Evolutionary conservation across 2,329 filamentous ascomycete genomes (phyloP).

Genomic region (Apiospora rasikravindrae): DNA sequence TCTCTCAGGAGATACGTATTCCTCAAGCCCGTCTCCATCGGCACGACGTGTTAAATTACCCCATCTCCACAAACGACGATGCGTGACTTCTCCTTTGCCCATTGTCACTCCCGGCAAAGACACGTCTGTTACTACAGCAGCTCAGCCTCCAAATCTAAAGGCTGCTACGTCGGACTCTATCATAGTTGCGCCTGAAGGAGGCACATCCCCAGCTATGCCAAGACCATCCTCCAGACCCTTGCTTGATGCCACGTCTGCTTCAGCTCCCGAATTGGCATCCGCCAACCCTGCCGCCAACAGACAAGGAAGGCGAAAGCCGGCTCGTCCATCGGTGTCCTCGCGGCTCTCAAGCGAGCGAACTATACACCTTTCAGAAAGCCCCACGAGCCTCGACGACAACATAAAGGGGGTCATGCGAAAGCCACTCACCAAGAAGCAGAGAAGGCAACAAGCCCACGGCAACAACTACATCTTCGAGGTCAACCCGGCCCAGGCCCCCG

Average conservation of each 20-base stretch:
- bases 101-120: not conserved
- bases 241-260: not conserved
- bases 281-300: not conserved
- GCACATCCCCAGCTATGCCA: not conserved
- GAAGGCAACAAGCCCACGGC: conserved; percentile 3
- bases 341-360: not conserved
- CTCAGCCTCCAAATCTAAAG: not conserved
- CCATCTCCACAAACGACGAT: not conserved
- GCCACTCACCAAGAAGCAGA: not conserved
- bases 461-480: conserved; percentile 25
- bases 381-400: conserved; percentile 11
- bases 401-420: not conserved
- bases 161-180: not conserved
- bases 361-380: not conserved
- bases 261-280: not conserved
- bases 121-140: accelerated
- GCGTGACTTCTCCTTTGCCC: not conserved
- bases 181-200: not conserved
- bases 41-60: not conserved
- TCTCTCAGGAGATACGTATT: not conserved
- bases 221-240: not conserved
- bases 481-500: not conserved
- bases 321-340: not conserved
- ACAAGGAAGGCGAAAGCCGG: not conserved
- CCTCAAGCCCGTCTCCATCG: not conserved